phyloP scores from a whole-genome alignment of 75 land plant genomes.

The Picea glauca region DNA sequence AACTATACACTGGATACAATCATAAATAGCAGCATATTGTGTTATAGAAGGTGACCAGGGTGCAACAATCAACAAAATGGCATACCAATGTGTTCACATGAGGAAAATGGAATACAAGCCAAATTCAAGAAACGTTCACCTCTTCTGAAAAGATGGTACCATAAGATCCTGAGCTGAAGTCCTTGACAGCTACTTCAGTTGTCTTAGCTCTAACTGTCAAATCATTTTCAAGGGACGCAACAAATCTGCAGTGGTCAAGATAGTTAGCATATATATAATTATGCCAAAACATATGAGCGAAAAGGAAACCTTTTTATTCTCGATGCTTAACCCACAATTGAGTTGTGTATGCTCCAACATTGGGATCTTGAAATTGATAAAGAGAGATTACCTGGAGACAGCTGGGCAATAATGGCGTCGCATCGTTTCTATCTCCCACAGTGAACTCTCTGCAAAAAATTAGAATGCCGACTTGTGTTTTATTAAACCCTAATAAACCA shows the following conservation, averaged over 20 bases:
- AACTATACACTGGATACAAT: too few relatives aligned
- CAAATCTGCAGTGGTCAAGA: conserved; percentile 55
- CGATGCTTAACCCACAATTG: neutral
- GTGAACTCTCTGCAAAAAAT: conserved; percentile 78
- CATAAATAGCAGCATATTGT: too few relatives aligned
- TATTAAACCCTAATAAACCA: neutral
- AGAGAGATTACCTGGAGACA: conserved; percentile 74
- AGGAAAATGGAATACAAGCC: neutral
- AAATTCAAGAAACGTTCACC: conserved; percentile 39
- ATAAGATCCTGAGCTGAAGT: conserved; percentile 96
- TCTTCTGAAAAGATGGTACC: conserved; percentile 83
- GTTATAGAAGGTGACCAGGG: neutral
- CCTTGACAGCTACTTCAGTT: conserved; percentile 67
- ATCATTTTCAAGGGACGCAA: conserved; percentile 87
- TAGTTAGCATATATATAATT: neutral
- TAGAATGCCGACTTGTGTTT: neutral
- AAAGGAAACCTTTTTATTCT: neutral
- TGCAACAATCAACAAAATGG: neutral
- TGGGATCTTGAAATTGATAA: neutral
- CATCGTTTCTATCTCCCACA: conserved; percentile 95
- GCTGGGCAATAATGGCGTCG: conserved; percentile 94
- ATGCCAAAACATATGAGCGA: neutral
- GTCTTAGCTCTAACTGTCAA: conserved; percentile 88
- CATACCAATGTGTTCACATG: neutral
- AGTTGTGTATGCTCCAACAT: neutral